Conservation (phyloP, 2,329 filamentous ascomycete genomes). For the Alternaria novae-zelandiae region DNA sequence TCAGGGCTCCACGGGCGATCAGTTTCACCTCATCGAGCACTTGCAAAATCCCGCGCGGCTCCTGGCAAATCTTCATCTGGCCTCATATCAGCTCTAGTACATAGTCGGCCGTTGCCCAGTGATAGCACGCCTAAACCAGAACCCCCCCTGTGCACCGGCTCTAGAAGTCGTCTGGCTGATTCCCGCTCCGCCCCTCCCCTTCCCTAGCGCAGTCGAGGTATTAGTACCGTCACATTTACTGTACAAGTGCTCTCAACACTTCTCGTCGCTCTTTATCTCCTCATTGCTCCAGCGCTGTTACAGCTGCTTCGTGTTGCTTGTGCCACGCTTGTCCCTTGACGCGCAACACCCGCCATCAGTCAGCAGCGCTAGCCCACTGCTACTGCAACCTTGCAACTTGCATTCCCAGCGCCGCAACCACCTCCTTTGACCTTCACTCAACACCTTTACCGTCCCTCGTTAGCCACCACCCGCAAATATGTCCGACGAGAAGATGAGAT, state of each 20-base stretch:
- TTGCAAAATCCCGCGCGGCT: constrained; percentile 22
- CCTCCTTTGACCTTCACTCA: constrained; percentile 24
- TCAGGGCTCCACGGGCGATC: constrained; percentile 34
- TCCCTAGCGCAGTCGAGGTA: constrained; percentile 30
- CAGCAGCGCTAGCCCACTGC: constrained; percentile 30
- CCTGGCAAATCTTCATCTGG: constrained; percentile 26
- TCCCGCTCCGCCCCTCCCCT: constrained; percentile 43
- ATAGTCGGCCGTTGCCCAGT: constrained; percentile 24
- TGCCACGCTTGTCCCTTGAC: constrained; percentile 25
- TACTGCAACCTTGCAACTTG: constrained; percentile 12
- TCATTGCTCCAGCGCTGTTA: constrained; percentile 27
- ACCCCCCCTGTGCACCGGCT: constrained; percentile 26
- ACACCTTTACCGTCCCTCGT: constrained; percentile 28
- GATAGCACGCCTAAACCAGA: constrained; percentile 14
- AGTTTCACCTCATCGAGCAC: constrained; percentile 36
- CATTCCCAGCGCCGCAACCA: constrained; percentile 18
- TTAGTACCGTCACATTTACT: constrained; percentile 28
- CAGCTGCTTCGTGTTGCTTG: constrained; percentile 26
- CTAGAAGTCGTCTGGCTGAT: constrained; percentile 22
- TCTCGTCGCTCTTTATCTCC: constrained; percentile 29
- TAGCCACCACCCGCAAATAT: constrained; percentile 51
- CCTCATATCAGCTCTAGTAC: constrained; percentile 6
- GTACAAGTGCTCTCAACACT: constrained; percentile 27
- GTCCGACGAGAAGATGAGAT: constrained; percentile 79
- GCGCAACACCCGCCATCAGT: constrained; percentile 19